Percentiles rank a stretch among this genome's conserved stretches.
Evolutionary conservation across 495 filamentous ascomycete species (phyloP).

Genomic region (Aspergillus olivimuriae): DNA sequence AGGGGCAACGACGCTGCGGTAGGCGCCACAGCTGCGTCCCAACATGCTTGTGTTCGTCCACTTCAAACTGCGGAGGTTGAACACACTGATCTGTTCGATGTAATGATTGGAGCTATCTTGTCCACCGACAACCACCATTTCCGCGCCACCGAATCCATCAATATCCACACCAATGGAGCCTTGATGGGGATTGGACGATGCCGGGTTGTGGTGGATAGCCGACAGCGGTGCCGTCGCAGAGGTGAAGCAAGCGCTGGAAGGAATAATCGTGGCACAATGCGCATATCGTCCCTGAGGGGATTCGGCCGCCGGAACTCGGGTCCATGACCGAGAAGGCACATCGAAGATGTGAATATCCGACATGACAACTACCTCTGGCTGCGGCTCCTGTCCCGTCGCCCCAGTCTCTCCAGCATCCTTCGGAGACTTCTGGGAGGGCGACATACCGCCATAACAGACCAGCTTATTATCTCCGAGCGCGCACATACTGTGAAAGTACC

Average conservation of each 20-base stretch:
- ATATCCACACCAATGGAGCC: conserved; percentile 79
- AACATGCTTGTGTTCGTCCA: conserved; percentile 85
- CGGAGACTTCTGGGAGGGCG: conserved; percentile 53
- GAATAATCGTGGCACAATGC: conserved; percentile 89
- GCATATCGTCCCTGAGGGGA: conserved; percentile 92
- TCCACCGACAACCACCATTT: conserved; percentile 95
- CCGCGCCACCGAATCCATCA: conserved; percentile 85
- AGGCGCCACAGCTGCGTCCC: conserved; percentile 89
- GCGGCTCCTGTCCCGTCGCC: conserved; percentile 52
- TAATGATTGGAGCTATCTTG: conserved; percentile 98
- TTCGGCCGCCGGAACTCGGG: conserved; percentile 69
- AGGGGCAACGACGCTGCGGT: conserved; percentile 89
- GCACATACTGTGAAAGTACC: conserved; percentile 96
- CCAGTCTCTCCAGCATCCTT: conserved; percentile 36
- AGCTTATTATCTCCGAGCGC: conserved; percentile 89
- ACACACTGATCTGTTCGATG: conserved; percentile 96
- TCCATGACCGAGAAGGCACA: conserved; percentile 79
- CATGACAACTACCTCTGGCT: conserved; percentile 92
- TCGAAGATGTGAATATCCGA: conserved; percentile 97
- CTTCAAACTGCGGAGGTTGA: conserved; percentile 92
- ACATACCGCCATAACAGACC: conserved; percentile 98
- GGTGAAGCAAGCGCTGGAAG: conserved; percentile 78
- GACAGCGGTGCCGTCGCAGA: conserved; percentile 76
- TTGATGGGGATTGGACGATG: conserved; percentile 71
- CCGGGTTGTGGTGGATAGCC: conserved; percentile 82